phyloP scores from a whole-genome alignment of 441 rosid species.

The Eutrema salsugineum region DNA sequence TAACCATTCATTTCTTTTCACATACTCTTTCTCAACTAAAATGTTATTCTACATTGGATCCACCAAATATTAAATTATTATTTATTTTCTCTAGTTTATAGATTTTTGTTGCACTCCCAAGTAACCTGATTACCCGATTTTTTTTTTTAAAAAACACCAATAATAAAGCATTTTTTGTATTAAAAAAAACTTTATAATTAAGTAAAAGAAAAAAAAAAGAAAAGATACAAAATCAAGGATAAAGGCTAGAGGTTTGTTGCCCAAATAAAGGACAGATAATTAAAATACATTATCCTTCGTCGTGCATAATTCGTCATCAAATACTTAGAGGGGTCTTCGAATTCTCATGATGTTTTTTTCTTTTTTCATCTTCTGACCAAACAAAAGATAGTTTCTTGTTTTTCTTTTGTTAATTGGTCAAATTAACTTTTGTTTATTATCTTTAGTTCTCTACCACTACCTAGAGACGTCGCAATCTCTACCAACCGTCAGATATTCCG shows the following conservation, averaged over 20 bases:
- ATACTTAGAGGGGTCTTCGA: neutral
- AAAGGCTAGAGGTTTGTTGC: slow-evolving; percentile 21
- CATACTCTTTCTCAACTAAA: neutral
- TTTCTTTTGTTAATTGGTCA: neutral
- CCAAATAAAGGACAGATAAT: slow-evolving; percentile 11
- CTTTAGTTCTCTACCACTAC: slow-evolving; percentile 33
- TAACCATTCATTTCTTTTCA: neutral
- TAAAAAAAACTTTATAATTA: neutral
- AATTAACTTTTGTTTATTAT: neutral
- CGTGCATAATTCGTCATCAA: slow-evolving; percentile 24
- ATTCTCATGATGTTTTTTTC: slow-evolving; percentile 15
- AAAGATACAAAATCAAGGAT: slow-evolving; percentile 1
- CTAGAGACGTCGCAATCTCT: slow-evolving; percentile 33
- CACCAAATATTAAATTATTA: neutral
- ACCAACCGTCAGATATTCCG: slow-evolving; percentile 36
- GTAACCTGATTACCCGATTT: neutral
- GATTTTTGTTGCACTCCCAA: neutral
- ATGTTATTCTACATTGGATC: neutral
- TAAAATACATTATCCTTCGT: slow-evolving; percentile 21
- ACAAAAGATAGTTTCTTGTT: neutral
- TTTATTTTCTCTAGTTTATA: neutral
- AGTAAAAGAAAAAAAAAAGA: neutral
- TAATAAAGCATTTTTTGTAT: neutral
- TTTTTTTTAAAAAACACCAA: neutral
- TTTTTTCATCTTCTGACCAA: slow-evolving; percentile 13